Percentiles rank a stretch among this genome's conserved stretches.
phyloP scores from a whole-genome alignment of 106 monocot species.

The Iris macrosiphon region DNA sequence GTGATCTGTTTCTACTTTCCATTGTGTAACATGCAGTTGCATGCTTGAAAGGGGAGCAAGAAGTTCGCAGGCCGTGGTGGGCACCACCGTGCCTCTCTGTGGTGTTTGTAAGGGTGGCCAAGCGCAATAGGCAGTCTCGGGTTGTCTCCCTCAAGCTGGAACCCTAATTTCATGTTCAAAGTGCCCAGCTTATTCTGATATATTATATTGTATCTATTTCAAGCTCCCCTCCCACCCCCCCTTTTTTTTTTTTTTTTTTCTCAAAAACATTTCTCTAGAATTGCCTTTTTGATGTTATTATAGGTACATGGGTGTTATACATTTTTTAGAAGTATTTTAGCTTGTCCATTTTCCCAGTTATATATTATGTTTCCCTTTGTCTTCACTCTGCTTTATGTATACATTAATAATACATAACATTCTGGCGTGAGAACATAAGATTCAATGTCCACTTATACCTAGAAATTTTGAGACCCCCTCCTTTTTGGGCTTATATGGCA shows the following conservation, averaged over 20 bases:
- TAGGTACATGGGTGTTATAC: slow-evolving; percentile 2
- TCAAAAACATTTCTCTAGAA: background rate
- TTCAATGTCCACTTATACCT: too few species aligned
- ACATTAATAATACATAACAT: too few species aligned
- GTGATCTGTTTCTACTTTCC: too few species aligned
- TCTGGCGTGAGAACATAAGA: too few species aligned
- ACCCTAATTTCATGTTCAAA: slow-evolving; percentile 31
- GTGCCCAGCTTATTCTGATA: background rate
- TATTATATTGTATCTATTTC: slow-evolving; percentile 1
- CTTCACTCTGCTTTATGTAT: too few species aligned
- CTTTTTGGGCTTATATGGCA: too few species aligned
- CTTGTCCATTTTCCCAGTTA: too few species aligned
- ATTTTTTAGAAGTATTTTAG: too few species aligned
- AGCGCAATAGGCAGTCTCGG: slow-evolving; percentile 76
- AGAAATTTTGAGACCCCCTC: too few species aligned
- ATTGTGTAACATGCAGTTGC: too few species aligned
- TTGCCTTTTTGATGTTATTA: slow-evolving; percentile 3
- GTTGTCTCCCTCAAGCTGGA: slow-evolving; percentile 94
- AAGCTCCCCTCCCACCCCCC: too few species aligned
- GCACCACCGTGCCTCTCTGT: slow-evolving; percentile 70
- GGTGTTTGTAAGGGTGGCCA: slow-evolving; percentile 75
- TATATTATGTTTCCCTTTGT: too few species aligned
- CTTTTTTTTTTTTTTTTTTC: background rate
- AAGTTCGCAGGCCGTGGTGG: slow-evolving; percentile 97
- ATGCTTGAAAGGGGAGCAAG: slow-evolving; percentile 97